Evolutionary conservation across 345 rosid species (phyloP).

Genomic region (Carallia brachiata): DNA sequence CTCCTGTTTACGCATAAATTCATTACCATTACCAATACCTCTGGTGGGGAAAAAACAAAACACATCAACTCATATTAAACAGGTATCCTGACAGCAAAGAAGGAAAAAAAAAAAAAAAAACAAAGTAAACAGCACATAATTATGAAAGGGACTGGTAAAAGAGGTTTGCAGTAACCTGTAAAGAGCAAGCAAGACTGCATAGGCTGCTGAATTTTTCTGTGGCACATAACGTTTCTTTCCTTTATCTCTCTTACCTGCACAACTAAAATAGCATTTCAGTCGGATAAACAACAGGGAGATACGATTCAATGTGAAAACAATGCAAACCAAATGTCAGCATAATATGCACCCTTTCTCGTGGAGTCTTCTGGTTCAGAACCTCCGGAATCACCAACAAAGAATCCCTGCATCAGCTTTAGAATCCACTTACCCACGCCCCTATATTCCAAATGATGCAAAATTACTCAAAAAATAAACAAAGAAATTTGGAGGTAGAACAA

Average conservation of each 20-base stretch:
- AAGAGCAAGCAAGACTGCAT: constrained; percentile 73
- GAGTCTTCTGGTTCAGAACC: constrained; percentile 57
- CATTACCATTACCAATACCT: constrained; percentile 58
- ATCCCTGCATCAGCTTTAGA: constrained; percentile 60
- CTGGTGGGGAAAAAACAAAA: constrained; percentile 29
- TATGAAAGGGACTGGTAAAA: background rate
- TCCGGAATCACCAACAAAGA: constrained; percentile 44
- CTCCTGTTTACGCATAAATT: constrained; percentile 78
- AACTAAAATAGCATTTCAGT: constrained; percentile 2
- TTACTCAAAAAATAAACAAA: background rate
- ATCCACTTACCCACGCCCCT: constrained; percentile 97
- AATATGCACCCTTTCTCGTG: constrained; percentile 37
- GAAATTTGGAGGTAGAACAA: background rate
- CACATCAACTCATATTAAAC: constrained; percentile 9
- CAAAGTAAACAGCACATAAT: no score
- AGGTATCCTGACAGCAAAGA: background rate
- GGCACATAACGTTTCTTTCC: constrained; percentile 63
- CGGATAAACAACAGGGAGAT: background rate
- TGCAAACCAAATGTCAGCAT: constrained; percentile 3
- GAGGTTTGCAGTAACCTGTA: constrained; percentile 49
- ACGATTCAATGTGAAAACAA: constrained; percentile 16
- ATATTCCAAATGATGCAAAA: constrained; percentile 19
- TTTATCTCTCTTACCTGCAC: constrained; percentile 50
- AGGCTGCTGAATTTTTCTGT: constrained; percentile 75
- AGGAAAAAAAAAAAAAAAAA: background rate